Evolutionary conservation across 2,329 filamentous ascomycete genomes (phyloP).

Genomic region (Xylariaceae sp.): DNA sequence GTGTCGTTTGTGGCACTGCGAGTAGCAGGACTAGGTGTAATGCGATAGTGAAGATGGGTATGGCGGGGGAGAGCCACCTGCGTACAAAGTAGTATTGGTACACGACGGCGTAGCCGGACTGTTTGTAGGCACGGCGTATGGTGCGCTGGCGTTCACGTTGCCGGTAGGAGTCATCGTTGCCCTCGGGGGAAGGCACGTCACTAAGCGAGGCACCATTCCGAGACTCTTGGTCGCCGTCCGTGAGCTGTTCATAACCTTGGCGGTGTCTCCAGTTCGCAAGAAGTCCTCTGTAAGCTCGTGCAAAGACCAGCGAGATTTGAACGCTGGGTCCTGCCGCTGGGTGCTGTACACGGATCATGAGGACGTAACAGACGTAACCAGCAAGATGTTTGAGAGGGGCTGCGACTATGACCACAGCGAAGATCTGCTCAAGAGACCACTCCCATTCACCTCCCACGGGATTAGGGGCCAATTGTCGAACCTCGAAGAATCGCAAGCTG

Average conservation of each 20-base stretch:
- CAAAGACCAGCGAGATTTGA: too few species aligned
- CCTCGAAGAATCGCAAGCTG: conserved; percentile 14
- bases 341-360: background rate
- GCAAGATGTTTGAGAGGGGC: conserved; percentile 14
- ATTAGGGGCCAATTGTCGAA: conserved; percentile 11
- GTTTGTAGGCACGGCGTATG: background rate
- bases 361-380: conserved; percentile 6
- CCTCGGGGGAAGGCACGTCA: too few species aligned
- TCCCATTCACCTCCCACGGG: background rate
- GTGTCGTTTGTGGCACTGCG: conserved; percentile 12
- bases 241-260: too few species aligned
- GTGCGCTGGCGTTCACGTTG: background rate
- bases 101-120: background rate
- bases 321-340: too few species aligned
- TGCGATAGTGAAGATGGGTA: conserved; percentile 13
- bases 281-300: too few species aligned
- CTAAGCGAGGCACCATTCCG: too few species aligned
- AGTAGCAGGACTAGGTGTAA: conserved; percentile 16
- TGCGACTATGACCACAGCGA: conserved; percentile 14
- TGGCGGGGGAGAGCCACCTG: conserved; percentile 12
- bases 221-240: too few species aligned
- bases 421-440: conserved; percentile 17
- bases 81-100: conserved; percentile 6
- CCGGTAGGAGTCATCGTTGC: background rate
- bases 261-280: too few species aligned